A percentile compares a stretch with the other conserved stretches of the same genome.
Conservation (phyloP, 352 stramenopile species). For the Phytophthora sojae region DNA sequence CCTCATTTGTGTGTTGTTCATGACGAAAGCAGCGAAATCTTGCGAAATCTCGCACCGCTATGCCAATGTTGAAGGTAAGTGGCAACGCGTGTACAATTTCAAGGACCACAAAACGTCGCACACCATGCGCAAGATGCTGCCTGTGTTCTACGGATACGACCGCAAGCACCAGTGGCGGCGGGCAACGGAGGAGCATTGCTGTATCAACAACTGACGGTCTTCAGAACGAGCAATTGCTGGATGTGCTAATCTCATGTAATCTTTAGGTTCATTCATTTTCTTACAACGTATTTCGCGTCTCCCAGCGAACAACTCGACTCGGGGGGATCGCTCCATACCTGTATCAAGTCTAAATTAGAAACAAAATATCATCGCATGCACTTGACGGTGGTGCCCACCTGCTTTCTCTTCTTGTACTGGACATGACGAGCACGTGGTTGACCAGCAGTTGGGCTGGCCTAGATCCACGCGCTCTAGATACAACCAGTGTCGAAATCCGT, state of each 20-base stretch:
- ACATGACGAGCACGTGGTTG: constrained; percentile 15
- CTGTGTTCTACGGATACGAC: constrained; percentile 71
- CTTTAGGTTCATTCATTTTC: constrained; percentile 51
- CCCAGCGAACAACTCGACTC: constrained; percentile 32
- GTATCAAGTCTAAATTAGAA: constrained; percentile 44
- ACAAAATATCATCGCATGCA: constrained; percentile 30
- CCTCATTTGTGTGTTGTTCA: constrained; percentile 17
- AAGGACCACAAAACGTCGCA: constrained; percentile 67
- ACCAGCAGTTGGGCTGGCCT: constrained; percentile 4
- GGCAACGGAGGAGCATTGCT: constrained; percentile 1
- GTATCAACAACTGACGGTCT: constrained; percentile 13
- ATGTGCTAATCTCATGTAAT: constrained; percentile 41
- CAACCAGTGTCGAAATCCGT: constrained; percentile 49
- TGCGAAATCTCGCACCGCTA: constrained; percentile 76
- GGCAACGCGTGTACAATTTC: constrained; percentile 81
- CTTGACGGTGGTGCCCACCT: constrained; percentile 33
- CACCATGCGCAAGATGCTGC: constrained; percentile 73
- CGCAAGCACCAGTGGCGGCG: constrained; percentile 28
- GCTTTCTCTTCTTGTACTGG: constrained; percentile 39
- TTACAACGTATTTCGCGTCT: constrained; percentile 44
- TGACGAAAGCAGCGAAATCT: constrained; percentile 51
- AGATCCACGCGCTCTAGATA: constrained; percentile 37
- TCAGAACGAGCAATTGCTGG: constrained; percentile 7
- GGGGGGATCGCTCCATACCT: constrained; percentile 36
- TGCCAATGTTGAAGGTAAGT: constrained; percentile 85